These are phyloP conservation scores for Aquilaria agallochum DNA, from an alignment of 441 rosid species.

Conservation along the genomic window DNA sequence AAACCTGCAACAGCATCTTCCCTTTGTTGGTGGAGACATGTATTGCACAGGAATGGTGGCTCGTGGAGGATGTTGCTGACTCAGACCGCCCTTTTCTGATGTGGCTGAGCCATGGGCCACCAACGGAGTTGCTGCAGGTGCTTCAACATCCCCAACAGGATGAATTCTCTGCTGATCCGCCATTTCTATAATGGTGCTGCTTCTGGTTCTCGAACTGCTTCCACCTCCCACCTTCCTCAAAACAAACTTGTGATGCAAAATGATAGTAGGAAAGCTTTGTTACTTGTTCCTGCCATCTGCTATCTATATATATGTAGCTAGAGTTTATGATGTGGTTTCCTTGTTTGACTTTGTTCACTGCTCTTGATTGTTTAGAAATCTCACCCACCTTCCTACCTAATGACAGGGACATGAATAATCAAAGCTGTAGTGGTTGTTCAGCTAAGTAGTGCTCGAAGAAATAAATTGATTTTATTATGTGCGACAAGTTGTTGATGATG, in stretches of 20 bases:
- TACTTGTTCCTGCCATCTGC: no score
- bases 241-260: no score
- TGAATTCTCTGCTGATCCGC: conserved; percentile 43
- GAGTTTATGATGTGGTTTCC: conserved; percentile 7
- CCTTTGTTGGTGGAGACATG: conserved; percentile 16
- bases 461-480: no score
- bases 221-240: not conserved
- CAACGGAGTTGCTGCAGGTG: conserved; percentile 27
- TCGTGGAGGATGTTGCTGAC: conserved; percentile 15
- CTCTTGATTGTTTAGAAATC: conserved; percentile 14
- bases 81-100: conserved; percentile 20
- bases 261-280: no score
- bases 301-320: not conserved
- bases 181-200: conserved; percentile 19
- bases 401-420: conserved; percentile 12
- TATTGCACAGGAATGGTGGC: conserved; percentile 23
- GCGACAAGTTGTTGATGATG: no score
- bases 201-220: not conserved
- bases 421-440: conserved; percentile 37
- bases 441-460: conserved; percentile 18
- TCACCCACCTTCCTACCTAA: conserved; percentile 58
- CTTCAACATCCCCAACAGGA: conserved; percentile 38
- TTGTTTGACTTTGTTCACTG: conserved; percentile 3
- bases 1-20: conserved; percentile 38
- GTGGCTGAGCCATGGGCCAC: conserved; percentile 26